Evolutionary conservation across 768 basidiomycete species (phyloP), one percentile per base, ranked within the genome.

Genomic region (Boletus coccyginus): DNA sequence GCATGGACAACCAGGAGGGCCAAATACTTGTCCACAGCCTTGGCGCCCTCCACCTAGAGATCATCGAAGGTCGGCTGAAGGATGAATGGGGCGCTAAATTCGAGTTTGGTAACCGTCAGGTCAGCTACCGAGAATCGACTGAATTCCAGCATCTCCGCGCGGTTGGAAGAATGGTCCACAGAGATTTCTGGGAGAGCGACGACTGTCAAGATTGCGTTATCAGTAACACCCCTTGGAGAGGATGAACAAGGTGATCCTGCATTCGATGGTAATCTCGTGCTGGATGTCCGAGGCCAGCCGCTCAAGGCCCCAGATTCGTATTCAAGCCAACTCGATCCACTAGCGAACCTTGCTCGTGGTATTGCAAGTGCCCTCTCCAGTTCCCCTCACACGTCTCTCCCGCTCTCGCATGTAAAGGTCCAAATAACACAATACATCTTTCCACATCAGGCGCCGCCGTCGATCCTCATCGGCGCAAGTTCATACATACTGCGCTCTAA

Each of bases 11-110:
- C 3, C 86, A 90, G 53, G 92, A 94, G 60, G 92, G 91, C 1
- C 92, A 94, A 63, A 75, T 92, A 35, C 78, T 94, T 32, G 79
- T 92, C 1, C 90, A 94, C 61, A 92, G 92, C 3, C 82, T 94
- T 41, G 92, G 92, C 14, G 83, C 88, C 32, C 78, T 94, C 13
- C 92, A 94, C 66, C 80, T 94, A n/a, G 92, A 94, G 70, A 93
- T 94, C 53, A 79, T 93, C 11, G 90, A 91, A 71, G 82, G 85
- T n/a, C 81, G 93, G 42, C 75, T 94, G 29, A 79, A 77, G 51
- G 85, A 90, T 53, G 92, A 94, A 71, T 94, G 88, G 87, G 79
- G 82, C 33, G 89, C 76, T 33, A 78, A 81, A 44, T 92, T 90
- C 64, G 86, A 92, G 65, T 81, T 93, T 61, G 91, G 92, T 7